Percentiles rank a stretch among this genome's conserved stretches.
These are phyloP conservation scores for Platismatia glauca DNA, from an alignment of 495 filamentous ascomycete genomes.

Conservation along the genomic window DNA sequence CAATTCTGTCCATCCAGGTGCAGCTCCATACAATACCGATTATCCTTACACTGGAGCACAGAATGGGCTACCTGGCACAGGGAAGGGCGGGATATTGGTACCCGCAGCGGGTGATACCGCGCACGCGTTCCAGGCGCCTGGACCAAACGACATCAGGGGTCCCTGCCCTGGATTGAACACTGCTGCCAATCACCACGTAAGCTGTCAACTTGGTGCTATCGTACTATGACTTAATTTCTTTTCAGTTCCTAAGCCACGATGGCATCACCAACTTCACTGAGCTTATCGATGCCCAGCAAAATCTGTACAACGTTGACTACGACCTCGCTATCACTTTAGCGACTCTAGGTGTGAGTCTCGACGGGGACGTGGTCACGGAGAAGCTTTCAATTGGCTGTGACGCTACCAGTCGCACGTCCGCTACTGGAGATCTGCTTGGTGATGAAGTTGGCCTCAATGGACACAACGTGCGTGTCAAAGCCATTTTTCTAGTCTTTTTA, in stretches of 20 bases:
- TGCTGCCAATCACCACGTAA: conserved; percentile 39
- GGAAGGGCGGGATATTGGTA: conserved; percentile 30
- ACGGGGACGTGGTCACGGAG: conserved; percentile 32
- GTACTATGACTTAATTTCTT: background rate
- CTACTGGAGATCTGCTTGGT: conserved; percentile 28
- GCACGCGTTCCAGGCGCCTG: conserved; percentile 25
- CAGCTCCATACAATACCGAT: conserved; percentile 23
- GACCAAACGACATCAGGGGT: conserved; percentile 29
- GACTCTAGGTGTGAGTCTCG: conserved; percentile 29
- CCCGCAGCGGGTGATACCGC: conserved; percentile 31
- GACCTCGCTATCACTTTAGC: conserved; percentile 32
- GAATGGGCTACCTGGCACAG: conserved; percentile 30
- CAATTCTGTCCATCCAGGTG: conserved; percentile 32
- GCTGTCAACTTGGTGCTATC: background rate
- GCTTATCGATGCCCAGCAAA: conserved; percentile 36
- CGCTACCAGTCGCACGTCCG: conserved; percentile 33
- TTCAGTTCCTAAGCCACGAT: conserved; percentile 35
- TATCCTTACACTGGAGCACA: conserved; percentile 34
- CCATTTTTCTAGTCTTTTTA: background rate
- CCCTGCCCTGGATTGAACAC: conserved; percentile 45
- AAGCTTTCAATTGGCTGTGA: conserved; percentile 39
- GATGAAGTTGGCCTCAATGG: conserved; percentile 33
- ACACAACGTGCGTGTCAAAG: conserved; percentile 27
- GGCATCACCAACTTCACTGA: conserved; percentile 37
- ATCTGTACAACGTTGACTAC: conserved; percentile 37